These are phyloP conservation scores for Pseudogymnoascus sp. DNA, from an alignment of 2,329 filamentous ascomycete species.

Conservation along the genomic window DNA sequence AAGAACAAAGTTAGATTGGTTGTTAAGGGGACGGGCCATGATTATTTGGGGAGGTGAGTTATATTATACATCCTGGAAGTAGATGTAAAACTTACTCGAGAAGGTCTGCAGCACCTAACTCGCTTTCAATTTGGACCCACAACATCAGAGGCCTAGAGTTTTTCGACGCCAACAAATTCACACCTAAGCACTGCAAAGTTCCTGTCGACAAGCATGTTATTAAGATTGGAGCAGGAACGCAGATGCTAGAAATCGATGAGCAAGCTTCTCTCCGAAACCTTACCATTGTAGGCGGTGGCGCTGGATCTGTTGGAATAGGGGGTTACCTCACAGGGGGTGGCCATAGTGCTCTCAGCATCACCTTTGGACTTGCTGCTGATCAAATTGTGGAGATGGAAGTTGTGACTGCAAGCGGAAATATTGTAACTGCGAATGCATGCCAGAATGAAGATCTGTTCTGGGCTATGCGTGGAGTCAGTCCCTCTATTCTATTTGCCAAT, in stretches of 20 bases:
- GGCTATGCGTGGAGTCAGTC: constrained; percentile 49
- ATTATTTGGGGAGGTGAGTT: constrained; percentile 25
- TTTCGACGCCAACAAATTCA: constrained; percentile 32
- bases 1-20: constrained; percentile 29
- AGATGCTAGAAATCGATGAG: constrained; percentile 41
- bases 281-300: constrained; percentile 46
- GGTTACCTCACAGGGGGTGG: constrained; percentile 56
- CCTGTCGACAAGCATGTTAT: constrained; percentile 41
- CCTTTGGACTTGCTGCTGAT: constrained; percentile 53
- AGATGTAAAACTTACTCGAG: constrained; percentile 26
- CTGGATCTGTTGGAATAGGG: constrained; percentile 48
- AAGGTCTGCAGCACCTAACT: constrained; percentile 33
- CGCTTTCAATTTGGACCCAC: constrained; percentile 47
- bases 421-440: constrained; percentile 43
- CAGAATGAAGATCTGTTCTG: constrained; percentile 53
- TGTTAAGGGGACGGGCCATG: constrained; percentile 40
- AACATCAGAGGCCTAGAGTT: constrained; percentile 35
- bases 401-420: constrained; percentile 43
- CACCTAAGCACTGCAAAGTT: constrained; percentile 33
- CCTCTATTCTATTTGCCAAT: background rate
- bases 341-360: constrained; percentile 44
- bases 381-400: constrained; percentile 51
- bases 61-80: constrained; percentile 21
- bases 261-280: constrained; percentile 37
- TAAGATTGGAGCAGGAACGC: constrained; percentile 44